phyloP scores from a whole-genome alignment of 768 basidiomycete genomes.

The Russula sp. region DNA sequence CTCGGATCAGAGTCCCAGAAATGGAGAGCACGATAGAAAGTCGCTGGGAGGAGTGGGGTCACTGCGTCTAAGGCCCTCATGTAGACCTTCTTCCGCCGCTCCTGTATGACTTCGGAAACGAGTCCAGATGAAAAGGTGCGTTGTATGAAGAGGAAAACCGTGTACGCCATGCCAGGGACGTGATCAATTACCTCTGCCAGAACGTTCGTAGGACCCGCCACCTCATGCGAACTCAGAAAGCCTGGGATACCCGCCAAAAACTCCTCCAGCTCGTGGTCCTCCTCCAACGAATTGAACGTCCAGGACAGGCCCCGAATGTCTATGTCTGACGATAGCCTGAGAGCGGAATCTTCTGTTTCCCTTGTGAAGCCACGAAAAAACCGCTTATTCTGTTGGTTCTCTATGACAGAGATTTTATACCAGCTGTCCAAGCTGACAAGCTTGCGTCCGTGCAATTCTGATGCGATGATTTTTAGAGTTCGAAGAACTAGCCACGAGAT shows the following conservation, averaged over 20 bases:
- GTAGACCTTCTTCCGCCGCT: conserved; percentile 10
- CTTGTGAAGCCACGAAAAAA: conserved; percentile 15
- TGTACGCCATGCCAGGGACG: conserved; percentile 16
- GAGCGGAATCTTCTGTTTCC: conserved; percentile 11
- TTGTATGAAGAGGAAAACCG: conserved; percentile 14
- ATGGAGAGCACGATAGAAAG: conserved; percentile 16
- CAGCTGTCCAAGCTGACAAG: conserved; percentile 17
- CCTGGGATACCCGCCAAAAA: conserved; percentile 18
- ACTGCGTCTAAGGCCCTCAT: conserved; percentile 10
- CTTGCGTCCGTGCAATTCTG: conserved; percentile 13
- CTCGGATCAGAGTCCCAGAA: conserved; percentile 11
- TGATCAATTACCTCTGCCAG: conserved; percentile 1
- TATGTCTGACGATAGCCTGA: conserved; percentile 8
- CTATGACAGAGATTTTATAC: conserved; percentile 13
- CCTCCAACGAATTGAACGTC: conserved; percentile 18
- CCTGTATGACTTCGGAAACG: conserved; percentile 12
- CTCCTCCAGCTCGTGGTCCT: conserved; percentile 19
- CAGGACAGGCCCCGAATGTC: conserved; percentile 15
- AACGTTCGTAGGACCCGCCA: not conserved
- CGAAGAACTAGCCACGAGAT: conserved; percentile 12
- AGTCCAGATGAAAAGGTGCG: conserved; percentile 16
- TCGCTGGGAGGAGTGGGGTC: conserved; percentile 9
- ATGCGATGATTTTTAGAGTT: conserved; percentile 1
- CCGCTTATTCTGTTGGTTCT: conserved; percentile 11
- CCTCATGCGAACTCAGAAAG: conserved; percentile 16